Evolutionary conservation across 306 rosid species (phyloP), one percentile per base, ranked within the genome.

Genomic region (Cicer yamashitae): DNA sequence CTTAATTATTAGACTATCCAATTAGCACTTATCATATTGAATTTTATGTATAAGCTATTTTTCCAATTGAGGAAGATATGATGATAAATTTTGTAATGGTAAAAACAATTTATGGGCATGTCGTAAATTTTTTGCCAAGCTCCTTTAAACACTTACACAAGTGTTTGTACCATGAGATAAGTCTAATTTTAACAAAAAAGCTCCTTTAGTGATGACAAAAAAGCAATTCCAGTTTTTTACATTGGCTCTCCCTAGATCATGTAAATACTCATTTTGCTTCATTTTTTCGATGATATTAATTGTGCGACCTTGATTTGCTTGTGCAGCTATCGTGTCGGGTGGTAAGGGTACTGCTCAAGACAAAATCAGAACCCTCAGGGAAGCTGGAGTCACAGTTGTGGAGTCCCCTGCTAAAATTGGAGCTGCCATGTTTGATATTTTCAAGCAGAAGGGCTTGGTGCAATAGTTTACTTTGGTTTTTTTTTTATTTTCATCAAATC

Each of bases 331-430:
- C 74, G 98, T 92, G 65, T 92, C 99, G 1, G 99, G 99, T 50
- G 99, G 99, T 41, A 96, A 90, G 85, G 99, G 99, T 15, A 96
- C 99, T 7, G 99, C 99, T 7, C 99, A 92, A 84, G 98, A 86
- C 88, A 96, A 96, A 82, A 92, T 96, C 73, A 85, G 75, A 69
- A 90, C 91, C 41, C 96, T 96, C 2, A 85, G 81, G 82, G 99
- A 90, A 80, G 97, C 96, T 79, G 98, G 96, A 70, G 98, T 88
- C 18, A 92, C 91, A 18, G 99, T 96, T 73, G 99, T 89, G 52
- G 97, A 96, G 89, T 96, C 99, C 34, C 99, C 99, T 12, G 98
- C 99, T 1, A 90, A 90, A 82, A 96, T 96, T 62, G 99, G 99
- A 10, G 80, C 77, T 30, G 85, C 97, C 75, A 92, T 96, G 97